Evolutionary conservation across 768 basidiomycete genomes (phyloP), one percentile per base, ranked within the genome.

Genomic region (Amanita thiersii): DNA sequence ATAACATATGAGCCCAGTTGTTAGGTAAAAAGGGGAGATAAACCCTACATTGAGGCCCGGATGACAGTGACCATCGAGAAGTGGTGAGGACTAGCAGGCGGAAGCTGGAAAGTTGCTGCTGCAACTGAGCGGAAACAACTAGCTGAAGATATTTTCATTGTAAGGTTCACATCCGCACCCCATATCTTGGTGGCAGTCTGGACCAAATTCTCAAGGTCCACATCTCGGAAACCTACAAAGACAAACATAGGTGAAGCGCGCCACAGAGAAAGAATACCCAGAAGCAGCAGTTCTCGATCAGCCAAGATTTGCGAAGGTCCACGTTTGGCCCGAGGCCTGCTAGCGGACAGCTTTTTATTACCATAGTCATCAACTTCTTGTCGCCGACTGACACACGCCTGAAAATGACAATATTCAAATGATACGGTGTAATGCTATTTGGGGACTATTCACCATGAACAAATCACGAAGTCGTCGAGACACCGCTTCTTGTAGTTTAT

Each of bases 191-290:
- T 62, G 12, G 65, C 61, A 26, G 65, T 57, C 17, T 65, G 56
- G 17, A 70, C 55, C 77, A 76, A 81, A 7, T 62, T 55, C 0
- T 67, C 59, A 17, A 71, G 56, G 7, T 73, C 67, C 2, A 58
- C 55, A 2, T 62, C 51, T 1, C 58, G 60, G 23, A 73, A 55
- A 5, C 66, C 68, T 19, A 67, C 63, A 41, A 77, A 60, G 45
- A 73, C 75, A 60, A 83, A 85, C 18, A 60, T 47, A 0, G 72
- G 66, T 34, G 72, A 68, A 1, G 68, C 55, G 14, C 84, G 72
- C 79, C 80, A 88, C 21, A 89, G 62, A 0, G 82, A 69, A 6
- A 86, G 61, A n/a, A 86, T 69, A 3, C 73, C 75, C 2, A 88
- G 64, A 7, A 86, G 59, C 6, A 91, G 66, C 11, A 86, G 65